Percentiles rank a stretch among this genome's conserved stretches.
These are phyloP conservation scores for Amanita fuliginea DNA, from an alignment of 768 basidiomycete species.

Conservation along the genomic window DNA sequence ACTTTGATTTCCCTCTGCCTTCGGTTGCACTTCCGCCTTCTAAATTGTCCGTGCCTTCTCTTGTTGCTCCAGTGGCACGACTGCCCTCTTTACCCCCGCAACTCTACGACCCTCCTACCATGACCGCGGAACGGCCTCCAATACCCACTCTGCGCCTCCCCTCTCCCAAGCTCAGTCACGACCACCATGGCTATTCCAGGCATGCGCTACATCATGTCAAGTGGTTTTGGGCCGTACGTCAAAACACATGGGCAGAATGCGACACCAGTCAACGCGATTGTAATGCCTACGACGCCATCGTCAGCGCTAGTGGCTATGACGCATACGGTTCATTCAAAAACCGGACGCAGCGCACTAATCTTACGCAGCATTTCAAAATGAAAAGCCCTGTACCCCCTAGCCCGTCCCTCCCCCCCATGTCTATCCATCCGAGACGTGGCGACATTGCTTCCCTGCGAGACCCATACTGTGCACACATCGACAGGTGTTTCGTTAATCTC, in stretches of 20 bases:
- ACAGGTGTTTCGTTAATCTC: conserved; percentile 45
- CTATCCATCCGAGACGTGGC: conserved; percentile 50
- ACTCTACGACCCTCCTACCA: background rate
- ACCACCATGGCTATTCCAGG: conserved; percentile 53
- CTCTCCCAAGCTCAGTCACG: conserved; percentile 30
- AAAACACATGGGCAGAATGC: conserved; percentile 38
- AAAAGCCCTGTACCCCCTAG: conserved; percentile 5
- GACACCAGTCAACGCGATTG: background rate
- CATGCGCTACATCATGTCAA: conserved; percentile 49
- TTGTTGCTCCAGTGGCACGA: conserved; percentile 3
- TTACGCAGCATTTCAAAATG: conserved; percentile 4
- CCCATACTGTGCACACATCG: conserved; percentile 42
- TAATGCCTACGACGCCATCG: background rate
- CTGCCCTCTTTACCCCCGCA: conserved; percentile 3
- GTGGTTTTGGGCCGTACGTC: conserved; percentile 49
- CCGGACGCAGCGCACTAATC: background rate
- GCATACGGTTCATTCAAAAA: background rate
- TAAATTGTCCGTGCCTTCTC: background rate
- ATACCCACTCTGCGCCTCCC: conserved; percentile 11
- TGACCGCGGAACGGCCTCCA: conserved; percentile 1
- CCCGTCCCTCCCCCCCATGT: conserved; percentile 21
- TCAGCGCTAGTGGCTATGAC: background rate
- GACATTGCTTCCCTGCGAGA: conserved; percentile 50
- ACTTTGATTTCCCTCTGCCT: conserved; percentile 7
- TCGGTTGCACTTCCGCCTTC: background rate